These are phyloP conservation scores for Durotheca rogersii DNA, from an alignment of 495 filamentous ascomycete genomes.

Conservation along the genomic window DNA sequence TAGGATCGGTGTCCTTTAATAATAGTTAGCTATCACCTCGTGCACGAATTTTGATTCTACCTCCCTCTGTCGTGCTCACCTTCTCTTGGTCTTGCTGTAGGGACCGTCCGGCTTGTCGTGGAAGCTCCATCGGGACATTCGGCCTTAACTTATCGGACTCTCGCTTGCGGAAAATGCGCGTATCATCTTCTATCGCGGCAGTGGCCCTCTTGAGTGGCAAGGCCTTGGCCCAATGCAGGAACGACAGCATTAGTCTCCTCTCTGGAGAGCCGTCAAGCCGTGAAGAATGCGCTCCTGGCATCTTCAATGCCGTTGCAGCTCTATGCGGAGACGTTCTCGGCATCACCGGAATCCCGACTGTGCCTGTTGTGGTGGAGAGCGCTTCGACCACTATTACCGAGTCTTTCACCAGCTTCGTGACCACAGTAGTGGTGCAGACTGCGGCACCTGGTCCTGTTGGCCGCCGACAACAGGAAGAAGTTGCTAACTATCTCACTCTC, in stretches of 20 bases:
- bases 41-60: neutral
- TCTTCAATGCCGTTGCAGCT: conserved; percentile 2
- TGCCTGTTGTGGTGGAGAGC: too few relatives aligned
- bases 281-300: conserved; percentile 1
- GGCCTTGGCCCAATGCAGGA: conserved; percentile 6
- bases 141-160: neutral
- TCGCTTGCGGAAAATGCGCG: too few relatives aligned
- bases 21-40: neutral
- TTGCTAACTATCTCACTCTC: neutral
- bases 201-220: conserved; percentile 1
- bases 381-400: neutral
- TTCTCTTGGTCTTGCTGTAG: conserved; percentile 8
- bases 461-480: neutral
- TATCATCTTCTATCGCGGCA: conserved; percentile 3
- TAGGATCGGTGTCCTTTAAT: conserved; percentile 7
- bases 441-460: conserved; percentile 6
- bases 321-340: conserved; percentile 1
- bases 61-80: neutral
- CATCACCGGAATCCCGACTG: too few relatives aligned
- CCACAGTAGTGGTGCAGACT: conserved; percentile 7
- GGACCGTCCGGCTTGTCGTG: neutral
- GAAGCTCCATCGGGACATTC: neutral
- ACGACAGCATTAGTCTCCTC: conserved; percentile 1
- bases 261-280: neutral
- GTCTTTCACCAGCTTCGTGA: neutral